These are phyloP conservation scores for Stagonosporopsis chrysanthemi DNA, from an alignment of 2,329 filamentous ascomycete genomes.

Conservation along the genomic window DNA sequence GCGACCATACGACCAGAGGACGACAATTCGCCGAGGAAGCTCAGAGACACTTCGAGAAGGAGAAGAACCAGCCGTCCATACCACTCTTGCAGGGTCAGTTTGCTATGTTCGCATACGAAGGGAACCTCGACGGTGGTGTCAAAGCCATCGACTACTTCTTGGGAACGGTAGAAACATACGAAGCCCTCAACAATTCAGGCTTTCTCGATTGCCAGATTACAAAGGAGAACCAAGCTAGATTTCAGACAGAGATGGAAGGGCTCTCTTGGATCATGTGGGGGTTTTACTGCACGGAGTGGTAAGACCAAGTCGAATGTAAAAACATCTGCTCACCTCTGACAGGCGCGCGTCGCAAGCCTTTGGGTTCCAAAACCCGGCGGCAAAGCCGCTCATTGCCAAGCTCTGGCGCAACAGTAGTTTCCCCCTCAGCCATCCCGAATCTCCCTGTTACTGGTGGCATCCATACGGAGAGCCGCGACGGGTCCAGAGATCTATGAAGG, in stretches of 20 bases:
- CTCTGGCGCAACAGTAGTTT: neutral
- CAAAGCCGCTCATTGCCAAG: neutral
- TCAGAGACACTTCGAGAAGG: neutral
- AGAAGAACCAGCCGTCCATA: neutral
- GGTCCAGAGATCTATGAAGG: neutral
- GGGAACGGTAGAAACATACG: neutral
- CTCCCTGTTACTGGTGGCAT: neutral
- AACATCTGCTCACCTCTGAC: neutral
- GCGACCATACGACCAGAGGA: neutral
- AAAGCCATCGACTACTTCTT: slow-evolving; percentile 3
- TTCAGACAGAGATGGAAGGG: neutral
- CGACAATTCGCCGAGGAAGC: neutral
- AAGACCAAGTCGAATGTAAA: neutral
- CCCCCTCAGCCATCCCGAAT: neutral
- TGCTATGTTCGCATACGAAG: slow-evolving; percentile 1
- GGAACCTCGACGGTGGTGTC: neutral
- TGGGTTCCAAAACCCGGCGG: neutral
- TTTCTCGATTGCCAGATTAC: neutral
- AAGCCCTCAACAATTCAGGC: neutral
- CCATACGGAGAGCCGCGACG: neutral
- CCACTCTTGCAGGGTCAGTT: neutral
- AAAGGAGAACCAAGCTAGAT: neutral
- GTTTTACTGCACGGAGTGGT: slow-evolving; percentile 2
- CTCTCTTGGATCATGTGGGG: slow-evolving; percentile 4
- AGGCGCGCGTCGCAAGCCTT: slow-evolving; percentile 5